Evolutionary conservation across 2,329 filamentous ascomycete species (phyloP), one percentile per base, ranked within the genome.

Genomic region (Aspergillus sp.): DNA sequence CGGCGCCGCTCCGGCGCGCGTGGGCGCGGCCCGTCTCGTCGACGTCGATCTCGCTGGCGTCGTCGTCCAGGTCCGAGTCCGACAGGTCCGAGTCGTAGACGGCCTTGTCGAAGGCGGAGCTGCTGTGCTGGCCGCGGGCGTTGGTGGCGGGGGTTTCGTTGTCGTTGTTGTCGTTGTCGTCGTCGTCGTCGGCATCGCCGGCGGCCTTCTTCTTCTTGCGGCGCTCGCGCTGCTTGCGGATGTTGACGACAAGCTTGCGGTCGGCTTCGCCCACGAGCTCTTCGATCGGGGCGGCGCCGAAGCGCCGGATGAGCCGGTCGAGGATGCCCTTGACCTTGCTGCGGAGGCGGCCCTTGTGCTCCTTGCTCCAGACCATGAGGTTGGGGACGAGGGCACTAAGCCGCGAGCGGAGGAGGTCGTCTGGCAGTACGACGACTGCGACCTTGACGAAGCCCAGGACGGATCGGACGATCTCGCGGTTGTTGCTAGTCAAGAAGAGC

Each of bases 311-410:
- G 82, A 96, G 90, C 48, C 94, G 85, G 75, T 99, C 94, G 14
- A 99, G 77, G 58, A 99, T 97, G 67, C 96, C 92, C 83, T 96
- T 97, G 61, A 99, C 92, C 78, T 97, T 99, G 46, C 89, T 87
- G 65, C 93, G 90, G 77, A 99, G 94, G 69, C 95, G 91, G 11
- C 91, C 91, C 77, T 97, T 97, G 79, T 99, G 95, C 73, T 99
- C 94, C 72, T 96, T 90, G 68, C 89, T 92, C 93, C 94, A 99
- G 40, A 92, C 85, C 79, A 97, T 90, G 17, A 97, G 79, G 71
- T 95, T 95, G 3, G 92, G 90, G 2, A 99, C 83, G 45, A 99
- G 80, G 0, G 85, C 84, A 30, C 80, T 76, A 33, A 99, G 82
- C 20, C 91, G 84, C 4, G 90, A 86, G 33, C 87, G 80, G 77